Percentiles rank a stretch among this genome's conserved stretches.
phyloP scores from a whole-genome alignment of 257 asterid species.

The Gynochthodes officinalis region DNA sequence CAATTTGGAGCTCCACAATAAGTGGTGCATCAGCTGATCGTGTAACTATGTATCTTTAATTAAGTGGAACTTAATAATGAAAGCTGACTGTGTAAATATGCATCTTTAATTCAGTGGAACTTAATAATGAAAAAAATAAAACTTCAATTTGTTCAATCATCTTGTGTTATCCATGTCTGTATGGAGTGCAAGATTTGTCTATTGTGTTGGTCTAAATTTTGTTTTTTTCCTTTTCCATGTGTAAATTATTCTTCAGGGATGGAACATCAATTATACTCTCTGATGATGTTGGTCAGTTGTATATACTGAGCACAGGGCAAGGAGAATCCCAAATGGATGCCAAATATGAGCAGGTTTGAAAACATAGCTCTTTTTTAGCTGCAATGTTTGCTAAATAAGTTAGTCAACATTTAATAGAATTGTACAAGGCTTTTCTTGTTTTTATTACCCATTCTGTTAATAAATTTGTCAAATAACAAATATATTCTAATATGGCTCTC shows the following conservation, averaged over 20 bases:
- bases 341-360: conserved; percentile 83
- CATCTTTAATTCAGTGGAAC: not conserved
- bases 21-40: not conserved
- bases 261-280: conserved; percentile 96
- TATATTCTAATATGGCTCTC: conserved; percentile 22
- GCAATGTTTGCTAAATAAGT: not conserved
- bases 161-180: conserved; percentile 11
- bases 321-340: conserved; percentile 95
- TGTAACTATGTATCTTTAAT: not conserved
- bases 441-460: conserved; percentile 2
- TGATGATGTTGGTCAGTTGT: conserved; percentile 90
- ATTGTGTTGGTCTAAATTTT: not conserved
- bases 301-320: conserved; percentile 86
- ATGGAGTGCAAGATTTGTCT: not conserved
- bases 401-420: conserved; percentile 13
- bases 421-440: not conserved
- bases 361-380: not conserved
- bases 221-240: not conserved
- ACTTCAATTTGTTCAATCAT: not conserved
- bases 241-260: conserved; percentile 56
- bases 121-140: not conserved
- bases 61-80: not conserved
- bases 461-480: not conserved
- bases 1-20: not conserved
- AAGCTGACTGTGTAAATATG: not conserved